Evolutionary conservation across 208 protist genomes (phyloP), one percentile per base, ranked within the genome.

Genomic region (Balamuthia mandrillaris): DNA sequence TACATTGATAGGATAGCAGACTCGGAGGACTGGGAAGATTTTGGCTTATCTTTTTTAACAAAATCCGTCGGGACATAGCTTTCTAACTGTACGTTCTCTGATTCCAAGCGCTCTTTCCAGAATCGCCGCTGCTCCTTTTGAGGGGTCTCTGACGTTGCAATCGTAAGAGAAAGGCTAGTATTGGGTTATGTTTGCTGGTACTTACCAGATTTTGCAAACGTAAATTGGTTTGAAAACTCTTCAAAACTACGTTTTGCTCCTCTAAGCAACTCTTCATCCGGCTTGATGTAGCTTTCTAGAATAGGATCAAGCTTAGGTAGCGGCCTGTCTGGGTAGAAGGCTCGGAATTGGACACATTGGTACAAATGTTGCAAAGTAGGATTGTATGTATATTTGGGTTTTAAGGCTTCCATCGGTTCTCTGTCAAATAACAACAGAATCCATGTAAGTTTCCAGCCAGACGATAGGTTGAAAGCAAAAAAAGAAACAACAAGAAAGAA

Each of bases 361-460:
- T 96, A 96, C 65, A 93, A 96, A 79, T 95, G 88, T 85, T 96
- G 94, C 0, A 96, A 27, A 2, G 91, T 63, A 4, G 96, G 96
- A 77, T 97, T 97, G 87, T 94, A 96, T 0, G 90, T 96, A 2
- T 94, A 78, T 2, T 88, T 68, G 9, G 95, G 95, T 24, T 89
- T 83, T 27, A 97, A 75, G 58, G 89, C 87, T 54, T 92, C 52
- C 35, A 84, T 85, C 0, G 81, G 87, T 3, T 95, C 27, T 2
- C 66, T 49, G 29, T 86, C 24, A 24, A 9, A 31, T 18, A 31
- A 27, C 7, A 9, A 31, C n/a, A n/a, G 47, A n/a, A 18, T 52
- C 14, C 18, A 18, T 52, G 47, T 27, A 21, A 42, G 10, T 81
- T 16, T 54, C 21, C 18, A 41, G 14, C n/a, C n/a, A n/a, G n/a